These are phyloP conservation scores for Entomortierella lignicola DNA, from an alignment of 192 early-diverging fungal species.

Conservation along the genomic window DNA sequence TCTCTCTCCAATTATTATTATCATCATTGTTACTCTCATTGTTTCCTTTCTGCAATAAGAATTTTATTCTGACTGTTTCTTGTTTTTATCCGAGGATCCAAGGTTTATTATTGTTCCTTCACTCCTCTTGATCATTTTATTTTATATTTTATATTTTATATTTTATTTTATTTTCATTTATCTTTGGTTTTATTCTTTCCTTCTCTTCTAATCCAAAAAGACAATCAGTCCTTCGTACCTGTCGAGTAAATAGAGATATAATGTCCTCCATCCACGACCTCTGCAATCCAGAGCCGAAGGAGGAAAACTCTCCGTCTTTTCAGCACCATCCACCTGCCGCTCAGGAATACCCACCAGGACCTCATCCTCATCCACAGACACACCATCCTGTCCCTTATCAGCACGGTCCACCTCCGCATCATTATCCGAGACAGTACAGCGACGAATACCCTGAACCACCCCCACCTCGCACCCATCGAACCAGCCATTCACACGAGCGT, in stretches of 20 bases:
- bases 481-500: constrained; percentile 3
- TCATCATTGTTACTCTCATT: not conserved
- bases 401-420: not conserved
- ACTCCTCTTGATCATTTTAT: no score
- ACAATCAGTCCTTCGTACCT: not conserved
- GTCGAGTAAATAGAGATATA: not conserved
- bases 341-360: constrained; percentile 1
- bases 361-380: constrained; percentile 3
- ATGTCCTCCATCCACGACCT: constrained; percentile 53
- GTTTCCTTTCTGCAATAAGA: not conserved
- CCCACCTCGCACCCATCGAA: not conserved
- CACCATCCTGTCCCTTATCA: constrained; percentile 9
- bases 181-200: not conserved
- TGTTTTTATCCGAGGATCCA: not conserved
- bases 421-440: not conserved
- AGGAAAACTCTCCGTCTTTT: no score
- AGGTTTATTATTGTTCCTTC: constrained; percentile 11
- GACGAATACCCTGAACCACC: not conserved
- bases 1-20: not conserved
- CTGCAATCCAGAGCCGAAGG: constrained; percentile 28
- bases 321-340: not conserved
- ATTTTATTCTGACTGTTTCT: not conserved
- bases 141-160: not conserved
- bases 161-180: not conserved
- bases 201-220: not conserved